phyloP scores from a whole-genome alignment of 1,139 yeast genomes.

The Arxiozyma telluris region DNA sequence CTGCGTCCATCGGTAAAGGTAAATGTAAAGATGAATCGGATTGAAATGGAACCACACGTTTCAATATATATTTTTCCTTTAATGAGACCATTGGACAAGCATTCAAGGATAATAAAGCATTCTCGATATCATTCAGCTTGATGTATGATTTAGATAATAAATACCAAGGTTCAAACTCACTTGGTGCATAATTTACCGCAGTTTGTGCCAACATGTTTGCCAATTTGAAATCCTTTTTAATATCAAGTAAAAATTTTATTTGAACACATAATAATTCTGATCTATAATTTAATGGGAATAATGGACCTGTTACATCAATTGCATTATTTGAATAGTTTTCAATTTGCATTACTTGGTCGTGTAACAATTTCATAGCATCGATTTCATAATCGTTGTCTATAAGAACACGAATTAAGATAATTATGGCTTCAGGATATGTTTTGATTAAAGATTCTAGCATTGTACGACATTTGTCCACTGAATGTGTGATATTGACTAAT shows the following conservation, averaged over 20 bases:
- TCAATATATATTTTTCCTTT: constrained; percentile 60
- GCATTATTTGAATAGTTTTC: constrained; percentile 32
- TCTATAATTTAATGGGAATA: constrained; percentile 20
- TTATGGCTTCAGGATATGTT: constrained; percentile 44
- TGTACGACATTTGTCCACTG: constrained; percentile 54
- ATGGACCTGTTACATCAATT: neutral
- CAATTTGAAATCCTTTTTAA: constrained; percentile 58
- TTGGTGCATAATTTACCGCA: constrained; percentile 83
- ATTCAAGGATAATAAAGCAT: constrained; percentile 77
- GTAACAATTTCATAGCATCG: constrained; percentile 61
- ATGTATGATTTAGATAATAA: constrained; percentile 68
- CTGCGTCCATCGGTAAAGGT: constrained; percentile 80
- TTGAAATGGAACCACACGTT: constrained; percentile 33
- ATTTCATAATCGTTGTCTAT: constrained; percentile 68
- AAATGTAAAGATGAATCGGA: constrained; percentile 42
- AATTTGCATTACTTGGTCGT: constrained; percentile 47
- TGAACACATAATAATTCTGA: constrained; percentile 40
- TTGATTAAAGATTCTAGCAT: constrained; percentile 37
- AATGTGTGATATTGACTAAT: constrained; percentile 60
- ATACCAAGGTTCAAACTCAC: constrained; percentile 91
- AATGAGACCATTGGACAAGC: constrained; percentile 92
- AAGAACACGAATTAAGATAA: constrained; percentile 43
- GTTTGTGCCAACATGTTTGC: constrained; percentile 72
- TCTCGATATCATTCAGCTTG: constrained; percentile 66
- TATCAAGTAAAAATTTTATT: constrained; percentile 57